phyloP scores from a whole-genome alignment of 768 basidiomycete species.

The Calvatia gigantea region DNA sequence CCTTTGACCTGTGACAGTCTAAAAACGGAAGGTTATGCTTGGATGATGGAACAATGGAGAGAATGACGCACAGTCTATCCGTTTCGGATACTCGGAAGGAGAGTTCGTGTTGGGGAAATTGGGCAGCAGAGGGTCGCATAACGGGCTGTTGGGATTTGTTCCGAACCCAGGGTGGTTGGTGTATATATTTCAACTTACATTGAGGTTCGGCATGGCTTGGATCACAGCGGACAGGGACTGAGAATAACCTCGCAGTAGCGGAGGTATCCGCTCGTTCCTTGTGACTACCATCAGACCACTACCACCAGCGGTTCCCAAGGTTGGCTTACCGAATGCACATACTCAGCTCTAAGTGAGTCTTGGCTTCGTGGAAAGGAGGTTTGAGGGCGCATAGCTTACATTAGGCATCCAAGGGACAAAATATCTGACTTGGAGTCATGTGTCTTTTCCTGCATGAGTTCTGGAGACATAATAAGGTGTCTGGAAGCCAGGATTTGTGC shows the following conservation, averaged over 20 bases:
- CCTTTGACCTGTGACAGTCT: constrained; percentile 66
- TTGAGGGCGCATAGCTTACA: constrained; percentile 94
- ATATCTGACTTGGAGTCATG: constrained; percentile 99
- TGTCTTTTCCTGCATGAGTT: constrained; percentile 94
- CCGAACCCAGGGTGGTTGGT: not conserved
- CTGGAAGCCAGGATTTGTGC: constrained; percentile 35
- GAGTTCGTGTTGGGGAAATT: constrained; percentile 77
- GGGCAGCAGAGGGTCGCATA: constrained; percentile 80
- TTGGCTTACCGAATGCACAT: constrained; percentile 68
- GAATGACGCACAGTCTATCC: constrained; percentile 64
- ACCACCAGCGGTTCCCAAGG: not conserved
- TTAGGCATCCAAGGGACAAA: constrained; percentile 96
- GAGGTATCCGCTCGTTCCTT: constrained; percentile 86
- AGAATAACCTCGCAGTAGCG: constrained; percentile 81
- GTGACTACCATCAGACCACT: not conserved
- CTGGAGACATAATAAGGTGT: constrained; percentile 99
- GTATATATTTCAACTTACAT: constrained; percentile 45
- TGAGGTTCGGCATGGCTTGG: constrained; percentile 83
- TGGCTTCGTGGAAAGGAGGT: constrained; percentile 91
- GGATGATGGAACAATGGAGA: not conserved
- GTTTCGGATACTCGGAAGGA: constrained; percentile 72
- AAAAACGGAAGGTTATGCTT: not conserved
- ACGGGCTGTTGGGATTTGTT: constrained; percentile 53
- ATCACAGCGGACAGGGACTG: constrained; percentile 69
- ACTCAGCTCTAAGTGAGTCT: constrained; percentile 83